These are phyloP conservation scores for Collariella sp. DNA, from an alignment of 495 filamentous ascomycete species.

Conservation along the genomic window DNA sequence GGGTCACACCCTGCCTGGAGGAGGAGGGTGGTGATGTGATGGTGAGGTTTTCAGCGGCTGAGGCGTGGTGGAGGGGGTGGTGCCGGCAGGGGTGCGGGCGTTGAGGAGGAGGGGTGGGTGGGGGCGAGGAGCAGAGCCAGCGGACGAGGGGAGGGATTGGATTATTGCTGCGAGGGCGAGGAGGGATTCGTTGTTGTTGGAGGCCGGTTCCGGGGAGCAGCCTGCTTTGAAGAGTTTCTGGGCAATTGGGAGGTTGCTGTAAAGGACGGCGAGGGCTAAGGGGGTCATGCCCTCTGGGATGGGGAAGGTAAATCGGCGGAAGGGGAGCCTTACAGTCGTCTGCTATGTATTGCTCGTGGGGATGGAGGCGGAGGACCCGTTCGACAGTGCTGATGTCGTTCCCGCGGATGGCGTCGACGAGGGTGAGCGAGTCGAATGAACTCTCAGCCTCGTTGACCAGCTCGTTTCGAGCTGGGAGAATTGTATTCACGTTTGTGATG, in stretches of 20 bases:
- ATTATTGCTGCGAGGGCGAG: neutral
- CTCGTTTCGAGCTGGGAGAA: too few species aligned
- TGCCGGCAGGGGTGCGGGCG: neutral
- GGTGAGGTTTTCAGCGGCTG: neutral
- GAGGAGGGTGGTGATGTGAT: neutral
- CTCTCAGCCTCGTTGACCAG: neutral
- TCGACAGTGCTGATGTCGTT: neutral
- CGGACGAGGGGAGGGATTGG: neutral
- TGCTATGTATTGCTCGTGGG: neutral
- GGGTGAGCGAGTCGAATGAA: neutral
- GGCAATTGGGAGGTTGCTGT: neutral
- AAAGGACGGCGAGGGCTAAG: conserved; percentile 5
- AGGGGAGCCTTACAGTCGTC: neutral
- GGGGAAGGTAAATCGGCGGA: neutral
- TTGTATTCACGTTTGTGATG: neutral
- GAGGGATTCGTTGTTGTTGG: conserved; percentile 9
- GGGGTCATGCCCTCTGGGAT: conserved; percentile 6
- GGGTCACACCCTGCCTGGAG: neutral
- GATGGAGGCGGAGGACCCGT: neutral
- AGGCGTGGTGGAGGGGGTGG: neutral
- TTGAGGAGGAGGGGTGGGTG: neutral
- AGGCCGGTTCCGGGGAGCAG: neutral
- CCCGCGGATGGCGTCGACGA: neutral
- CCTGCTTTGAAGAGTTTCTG: neutral
- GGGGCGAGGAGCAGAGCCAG: neutral